Percentiles rank a stretch among this genome's conserved stretches.
These are phyloP conservation scores for Dovyalis caffra DNA, from an alignment of 345 rosid genomes.

Conservation along the genomic window DNA sequence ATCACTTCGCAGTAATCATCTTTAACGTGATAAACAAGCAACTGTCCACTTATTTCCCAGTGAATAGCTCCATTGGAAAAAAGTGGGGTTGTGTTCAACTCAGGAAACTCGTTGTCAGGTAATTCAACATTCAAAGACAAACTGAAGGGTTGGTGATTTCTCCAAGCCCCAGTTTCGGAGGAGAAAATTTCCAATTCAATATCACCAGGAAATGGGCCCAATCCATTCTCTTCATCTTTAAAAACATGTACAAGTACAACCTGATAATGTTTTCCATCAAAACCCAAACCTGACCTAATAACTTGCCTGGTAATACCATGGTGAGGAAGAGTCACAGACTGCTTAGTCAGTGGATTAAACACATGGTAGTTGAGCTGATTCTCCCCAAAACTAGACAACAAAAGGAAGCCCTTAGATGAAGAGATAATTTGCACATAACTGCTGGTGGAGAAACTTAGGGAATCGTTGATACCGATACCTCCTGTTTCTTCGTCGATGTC, in stretches of 20 bases:
- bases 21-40: conserved; percentile 15
- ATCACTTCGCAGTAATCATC: conserved; percentile 4
- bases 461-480: neutral
- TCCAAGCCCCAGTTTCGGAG: conserved; percentile 20
- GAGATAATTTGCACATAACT: neutral
- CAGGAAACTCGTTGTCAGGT: neutral
- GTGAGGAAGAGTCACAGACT: conserved; percentile 8
- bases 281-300: conserved; percentile 20
- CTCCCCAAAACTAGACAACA: conserved; percentile 3
- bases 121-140: conserved; percentile 7
- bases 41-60: conserved; percentile 17
- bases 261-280: conserved; percentile 3
- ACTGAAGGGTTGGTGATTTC: neutral
- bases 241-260: conserved; percentile 15
- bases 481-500: neutral
- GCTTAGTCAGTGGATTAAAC: conserved; percentile 9
- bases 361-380: conserved; percentile 6
- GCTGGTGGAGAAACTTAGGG: conserved; percentile 15
- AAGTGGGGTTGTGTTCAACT: neutral
- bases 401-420: conserved; percentile 17
- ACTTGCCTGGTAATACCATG: neutral
- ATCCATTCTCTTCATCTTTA: neutral
- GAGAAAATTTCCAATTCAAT: conserved; percentile 17
- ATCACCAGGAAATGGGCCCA: neutral
- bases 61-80: conserved; percentile 22